Conservation (phyloP, 2,329 filamentous ascomycete species). For the Diaporthe longicolla region DNA sequence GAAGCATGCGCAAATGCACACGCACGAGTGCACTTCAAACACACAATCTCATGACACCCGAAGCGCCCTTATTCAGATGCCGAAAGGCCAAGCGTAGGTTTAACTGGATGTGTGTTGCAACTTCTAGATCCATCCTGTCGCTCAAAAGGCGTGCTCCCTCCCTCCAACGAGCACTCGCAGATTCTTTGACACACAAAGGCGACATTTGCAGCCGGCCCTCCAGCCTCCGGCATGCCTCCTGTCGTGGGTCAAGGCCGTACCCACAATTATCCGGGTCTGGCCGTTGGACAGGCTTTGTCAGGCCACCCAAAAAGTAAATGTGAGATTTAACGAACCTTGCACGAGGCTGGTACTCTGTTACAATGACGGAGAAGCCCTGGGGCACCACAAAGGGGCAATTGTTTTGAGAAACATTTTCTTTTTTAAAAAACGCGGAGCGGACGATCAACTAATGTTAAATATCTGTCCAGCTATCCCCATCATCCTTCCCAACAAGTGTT, state of each 20-base stretch:
- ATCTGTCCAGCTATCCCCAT: slow-evolving; percentile 27
- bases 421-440: background rate
- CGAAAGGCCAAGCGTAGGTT: background rate
- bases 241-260: background rate
- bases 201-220: background rate
- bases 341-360: background rate
- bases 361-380: background rate
- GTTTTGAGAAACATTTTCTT: slow-evolving; percentile 13
- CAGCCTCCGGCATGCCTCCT: background rate
- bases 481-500: slow-evolving; percentile 31
- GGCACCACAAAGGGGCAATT: no score
- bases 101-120: background rate
- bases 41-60: background rate
- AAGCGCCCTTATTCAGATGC: background rate
- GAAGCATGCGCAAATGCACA: background rate
- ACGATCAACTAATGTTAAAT: slow-evolving; percentile 22
- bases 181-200: background rate
- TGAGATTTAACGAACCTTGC: background rate
- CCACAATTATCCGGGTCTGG: background rate
- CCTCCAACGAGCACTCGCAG: background rate
- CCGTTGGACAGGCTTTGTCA: background rate
- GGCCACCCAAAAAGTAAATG: background rate
- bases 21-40: background rate
- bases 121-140: background rate
- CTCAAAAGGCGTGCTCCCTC: background rate